Base-by-base conservation (phyloP, 176 grass and related monocot genomes). In the Themeda triandra region DNA sequence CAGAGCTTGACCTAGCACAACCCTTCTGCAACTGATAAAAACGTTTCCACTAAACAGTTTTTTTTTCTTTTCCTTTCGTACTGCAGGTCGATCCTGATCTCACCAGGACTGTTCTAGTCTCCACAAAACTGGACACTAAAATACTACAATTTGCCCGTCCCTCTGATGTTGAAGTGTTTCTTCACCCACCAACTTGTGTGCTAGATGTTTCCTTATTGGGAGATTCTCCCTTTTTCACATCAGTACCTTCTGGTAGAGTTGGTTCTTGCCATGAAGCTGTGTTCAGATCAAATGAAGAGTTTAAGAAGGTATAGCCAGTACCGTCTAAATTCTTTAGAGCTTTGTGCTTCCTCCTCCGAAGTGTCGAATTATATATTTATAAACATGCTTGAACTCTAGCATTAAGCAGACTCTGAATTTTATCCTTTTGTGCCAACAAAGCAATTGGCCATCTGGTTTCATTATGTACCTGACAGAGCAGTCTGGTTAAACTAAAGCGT, bases 151-250 rank as follows among this genome's bases (percentile, higher is more conserved):
- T 98, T 86, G 90, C 95, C 69, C 84, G 88, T 6, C 75, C 95
- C 6, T 91, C 95, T 72, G 95, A 98, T 86, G 95, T 98, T 75
- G 95, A 98, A 93, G 95, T 98, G 75, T 98, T 98, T 88, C 90
- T 98, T 77, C 88, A 88, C 49, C 95, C 95, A 60, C 88, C 92
- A 75, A 84, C 82, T 74, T 92, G 87, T 84, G 87, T 79, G 40
- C 73, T 98, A 80, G 92, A 98, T 90, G 92, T 85, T 46, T 98
- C 81, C 41, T 91, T 98, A 76, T 75, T 98, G 80, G 92, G 92
- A 53, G 91, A 91, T 79, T 95, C 73, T 63, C 95, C 95, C 44
- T 98, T 98, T 79, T 98, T 98, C 77, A 98, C 95, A 73, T 98
- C 95, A 73, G 92, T 98, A 37, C 95, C 95, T 46, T 98, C 95